These are phyloP conservation scores for Hondaea fermentalgiana DNA, from an alignment of 108 stramenopile genomes.

Conservation along the genomic window DNA sequence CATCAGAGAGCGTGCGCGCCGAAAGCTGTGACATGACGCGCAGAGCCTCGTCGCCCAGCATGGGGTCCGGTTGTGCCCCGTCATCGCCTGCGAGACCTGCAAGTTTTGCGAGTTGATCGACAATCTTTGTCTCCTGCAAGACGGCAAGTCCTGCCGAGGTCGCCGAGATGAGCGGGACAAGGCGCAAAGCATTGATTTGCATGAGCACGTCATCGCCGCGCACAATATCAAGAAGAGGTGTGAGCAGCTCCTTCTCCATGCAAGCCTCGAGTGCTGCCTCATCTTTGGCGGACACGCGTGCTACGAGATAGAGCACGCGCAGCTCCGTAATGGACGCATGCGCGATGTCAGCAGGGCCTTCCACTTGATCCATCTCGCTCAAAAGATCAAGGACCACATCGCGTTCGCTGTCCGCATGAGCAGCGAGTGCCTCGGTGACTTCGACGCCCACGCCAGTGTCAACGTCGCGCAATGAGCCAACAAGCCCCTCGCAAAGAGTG, in stretches of 20 bases:
- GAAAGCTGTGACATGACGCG: conserved; percentile 4
- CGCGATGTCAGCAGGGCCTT: background rate
- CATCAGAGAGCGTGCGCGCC: background rate
- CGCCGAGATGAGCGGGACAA: background rate
- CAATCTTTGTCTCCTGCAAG: background rate
- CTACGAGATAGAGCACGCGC: background rate
- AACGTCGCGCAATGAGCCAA: background rate
- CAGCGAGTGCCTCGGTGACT: background rate
- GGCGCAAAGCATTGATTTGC: background rate
- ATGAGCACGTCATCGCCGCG: background rate
- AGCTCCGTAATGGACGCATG: background rate
- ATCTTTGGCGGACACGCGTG: background rate
- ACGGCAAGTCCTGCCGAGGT: background rate
- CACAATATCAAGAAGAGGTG: background rate
- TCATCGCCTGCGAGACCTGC: background rate
- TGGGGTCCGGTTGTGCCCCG: background rate
- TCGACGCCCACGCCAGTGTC: background rate
- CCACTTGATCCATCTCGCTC: background rate
- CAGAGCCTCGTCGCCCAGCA: conserved; percentile 13
- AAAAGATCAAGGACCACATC: background rate
- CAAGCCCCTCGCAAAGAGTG: background rate
- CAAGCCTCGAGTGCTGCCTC: background rate
- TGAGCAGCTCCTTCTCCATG: background rate
- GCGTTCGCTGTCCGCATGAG: background rate
- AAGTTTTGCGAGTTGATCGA: background rate